phyloP scores from a whole-genome alignment of 2,329 filamentous ascomycete species.

The Ascosphaera aggregata region DNA sequence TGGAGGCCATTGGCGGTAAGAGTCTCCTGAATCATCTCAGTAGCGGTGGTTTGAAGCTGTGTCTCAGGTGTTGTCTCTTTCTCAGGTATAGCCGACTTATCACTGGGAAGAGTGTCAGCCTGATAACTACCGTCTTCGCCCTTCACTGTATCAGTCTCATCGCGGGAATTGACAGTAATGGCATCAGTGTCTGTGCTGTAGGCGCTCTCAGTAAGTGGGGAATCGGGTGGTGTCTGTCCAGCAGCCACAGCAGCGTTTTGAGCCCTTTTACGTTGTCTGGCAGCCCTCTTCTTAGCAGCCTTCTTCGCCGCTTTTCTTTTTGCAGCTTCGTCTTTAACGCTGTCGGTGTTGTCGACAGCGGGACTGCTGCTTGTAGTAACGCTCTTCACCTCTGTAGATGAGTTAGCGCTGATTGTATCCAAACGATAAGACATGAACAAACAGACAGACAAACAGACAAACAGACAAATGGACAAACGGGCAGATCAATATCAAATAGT shows the following conservation, averaged over 20 bases:
- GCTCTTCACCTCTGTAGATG: neutral
- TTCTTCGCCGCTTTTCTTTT: neutral
- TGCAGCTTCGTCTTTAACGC: neutral
- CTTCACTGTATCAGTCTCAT: neutral
- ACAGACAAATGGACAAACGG: neutral
- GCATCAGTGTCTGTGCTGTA: neutral
- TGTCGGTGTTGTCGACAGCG: neutral
- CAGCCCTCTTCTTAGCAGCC: neutral
- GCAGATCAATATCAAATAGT: neutral
- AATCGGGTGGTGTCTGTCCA: neutral
- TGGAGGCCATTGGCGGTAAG: neutral
- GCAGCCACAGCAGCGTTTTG: neutral
- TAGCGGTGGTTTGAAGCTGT: too few relatives aligned
- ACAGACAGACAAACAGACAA: neutral
- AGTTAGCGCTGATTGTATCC: neutral
- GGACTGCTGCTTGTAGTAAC: neutral
- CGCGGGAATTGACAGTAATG: neutral
- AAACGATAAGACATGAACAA: neutral
- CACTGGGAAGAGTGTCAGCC: neutral
- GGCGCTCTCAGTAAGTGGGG: neutral
- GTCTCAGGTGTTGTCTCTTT: too few relatives aligned
- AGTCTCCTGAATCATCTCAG: neutral
- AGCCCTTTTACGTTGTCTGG: neutral
- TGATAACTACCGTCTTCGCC: neutral
- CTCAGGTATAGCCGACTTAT: neutral